Percentiles rank a stretch among this genome's conserved stretches.
Conservation (phyloP, 1,139 yeast species). For the Taphrina deformans region DNA sequence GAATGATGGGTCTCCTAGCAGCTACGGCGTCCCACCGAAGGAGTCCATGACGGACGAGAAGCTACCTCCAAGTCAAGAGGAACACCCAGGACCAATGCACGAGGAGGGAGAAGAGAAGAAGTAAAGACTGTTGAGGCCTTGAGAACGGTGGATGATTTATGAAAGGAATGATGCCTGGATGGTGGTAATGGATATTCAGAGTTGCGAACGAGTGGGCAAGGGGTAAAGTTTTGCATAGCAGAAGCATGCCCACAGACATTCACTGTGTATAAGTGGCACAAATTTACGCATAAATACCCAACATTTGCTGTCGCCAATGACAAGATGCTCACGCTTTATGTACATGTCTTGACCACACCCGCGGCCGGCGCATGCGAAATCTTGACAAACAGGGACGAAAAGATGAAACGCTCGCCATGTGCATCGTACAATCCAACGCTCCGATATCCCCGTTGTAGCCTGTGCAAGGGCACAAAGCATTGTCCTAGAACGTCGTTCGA, state of each 20-base stretch:
- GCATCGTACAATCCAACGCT: conserved; percentile 71
- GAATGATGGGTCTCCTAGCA: conserved; percentile 22
- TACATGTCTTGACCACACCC: background rate
- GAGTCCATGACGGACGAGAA: conserved; percentile 26
- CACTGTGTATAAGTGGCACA: background rate
- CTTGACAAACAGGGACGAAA: conserved; percentile 70
- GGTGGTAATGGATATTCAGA: no score
- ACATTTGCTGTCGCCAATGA: background rate
- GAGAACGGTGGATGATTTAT: no score
- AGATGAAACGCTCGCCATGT: conserved; percentile 76
- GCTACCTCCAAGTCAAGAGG: conserved; percentile 21
- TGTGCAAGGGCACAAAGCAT: conserved; percentile 44
- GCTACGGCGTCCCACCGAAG: conserved; percentile 30
- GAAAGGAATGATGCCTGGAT: no score
- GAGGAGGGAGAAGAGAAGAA: conserved; percentile 30
- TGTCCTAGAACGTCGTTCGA: conserved; percentile 12
- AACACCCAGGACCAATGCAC: conserved; percentile 31
- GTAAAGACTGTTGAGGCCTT: no score
- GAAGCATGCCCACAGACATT: no score
- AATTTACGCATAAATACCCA: background rate
- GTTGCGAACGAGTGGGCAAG: no score
- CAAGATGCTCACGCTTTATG: background rate
- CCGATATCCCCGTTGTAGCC: conserved; percentile 64
- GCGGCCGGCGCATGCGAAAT: background rate
- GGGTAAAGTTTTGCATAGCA: no score